Percentiles rank a stretch among this genome's conserved stretches.
phyloP scores from a whole-genome alignment of 2,329 filamentous ascomycete species.

The Zelopaecilomyces penicillatus region DNA sequence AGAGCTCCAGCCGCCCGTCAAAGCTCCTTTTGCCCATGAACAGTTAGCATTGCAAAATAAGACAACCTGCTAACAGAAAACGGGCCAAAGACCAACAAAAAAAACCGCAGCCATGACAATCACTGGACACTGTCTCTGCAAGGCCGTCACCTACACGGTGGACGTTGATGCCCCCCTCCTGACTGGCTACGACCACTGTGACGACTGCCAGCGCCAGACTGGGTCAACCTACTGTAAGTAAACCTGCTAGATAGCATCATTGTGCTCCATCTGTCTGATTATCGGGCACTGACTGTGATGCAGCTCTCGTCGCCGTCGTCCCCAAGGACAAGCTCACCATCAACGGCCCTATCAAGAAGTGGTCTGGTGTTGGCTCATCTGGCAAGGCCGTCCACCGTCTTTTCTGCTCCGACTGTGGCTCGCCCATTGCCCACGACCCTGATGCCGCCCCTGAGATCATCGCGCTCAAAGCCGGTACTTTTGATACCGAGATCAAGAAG shows the following conservation, averaged over 20 bases:
- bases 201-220: slow-evolving; percentile 63
- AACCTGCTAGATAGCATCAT: background rate
- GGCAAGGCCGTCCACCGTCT: slow-evolving; percentile 58
- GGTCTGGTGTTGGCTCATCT: slow-evolving; percentile 48
- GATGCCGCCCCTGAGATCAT: slow-evolving; percentile 63
- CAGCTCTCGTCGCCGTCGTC: slow-evolving; percentile 58
- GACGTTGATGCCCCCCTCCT: slow-evolving; percentile 42
- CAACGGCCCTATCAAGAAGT: slow-evolving; percentile 58
- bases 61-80: too few species aligned
- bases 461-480: slow-evolving; percentile 58
- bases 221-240: slow-evolving; percentile 59
- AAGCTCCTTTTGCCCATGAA: too few species aligned
- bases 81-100: too few species aligned
- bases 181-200: slow-evolving; percentile 63
- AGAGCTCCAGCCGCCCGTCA: too few species aligned
- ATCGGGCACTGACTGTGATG: background rate
- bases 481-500: slow-evolving; percentile 58
- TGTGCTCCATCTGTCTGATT: background rate
- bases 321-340: slow-evolving; percentile 57
- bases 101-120: slow-evolving; percentile 46
- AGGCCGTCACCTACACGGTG: slow-evolving; percentile 59
- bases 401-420: slow-evolving; percentile 63
- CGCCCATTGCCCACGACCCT: slow-evolving; percentile 61
- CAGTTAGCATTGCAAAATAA: too few species aligned
- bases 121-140: slow-evolving; percentile 63